Evolutionary conservation across 495 filamentous ascomycete species (phyloP).

Genomic region (Penicillium steckii): DNA sequence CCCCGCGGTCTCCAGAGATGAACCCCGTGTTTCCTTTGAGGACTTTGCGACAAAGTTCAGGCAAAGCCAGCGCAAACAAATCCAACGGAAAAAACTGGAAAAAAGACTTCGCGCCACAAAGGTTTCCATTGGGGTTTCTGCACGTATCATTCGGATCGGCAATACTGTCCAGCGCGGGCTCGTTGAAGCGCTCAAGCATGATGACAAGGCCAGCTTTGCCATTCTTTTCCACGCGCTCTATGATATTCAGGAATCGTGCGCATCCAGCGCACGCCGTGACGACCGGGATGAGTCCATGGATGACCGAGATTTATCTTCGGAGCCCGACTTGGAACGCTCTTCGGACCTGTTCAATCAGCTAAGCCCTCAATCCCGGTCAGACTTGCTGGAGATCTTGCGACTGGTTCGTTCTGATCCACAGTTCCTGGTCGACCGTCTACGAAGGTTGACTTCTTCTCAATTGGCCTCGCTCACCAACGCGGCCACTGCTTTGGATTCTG

Average conservation of each 20-base stretch:
- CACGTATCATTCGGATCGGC: conserved; percentile 75
- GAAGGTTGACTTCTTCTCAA: conserved; percentile 68
- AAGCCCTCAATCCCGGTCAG: conserved; percentile 68
- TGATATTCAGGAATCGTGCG: conserved; percentile 84
- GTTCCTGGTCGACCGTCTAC: conserved; percentile 80
- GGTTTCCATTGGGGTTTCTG: conserved; percentile 73
- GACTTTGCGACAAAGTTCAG: conserved; percentile 42
- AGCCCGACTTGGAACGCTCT: conserved; percentile 39
- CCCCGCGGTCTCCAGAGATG: conserved; percentile 15
- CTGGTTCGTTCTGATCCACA: conserved; percentile 80
- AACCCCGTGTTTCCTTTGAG: conserved; percentile 41
- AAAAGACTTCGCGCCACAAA: conserved; percentile 42
- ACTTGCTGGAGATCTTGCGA: conserved; percentile 75
- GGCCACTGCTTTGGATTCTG: conserved; percentile 72
- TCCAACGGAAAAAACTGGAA: conserved; percentile 41
- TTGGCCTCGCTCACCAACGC: conserved; percentile 70
- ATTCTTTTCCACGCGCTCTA: conserved; percentile 83
- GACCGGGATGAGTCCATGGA: conserved; percentile 42
- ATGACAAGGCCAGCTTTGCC: conserved; percentile 87
- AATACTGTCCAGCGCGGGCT: conserved; percentile 77
- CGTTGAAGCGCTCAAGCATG: conserved; percentile 83
- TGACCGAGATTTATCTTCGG: conserved; percentile 30
- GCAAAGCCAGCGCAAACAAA: conserved; percentile 43
- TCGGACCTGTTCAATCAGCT: conserved; percentile 79
- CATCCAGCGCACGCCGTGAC: conserved; percentile 53